These are phyloP conservation scores for Penicillium paradoxum DNA, from an alignment of 495 filamentous ascomycete species.

Conservation along the genomic window DNA sequence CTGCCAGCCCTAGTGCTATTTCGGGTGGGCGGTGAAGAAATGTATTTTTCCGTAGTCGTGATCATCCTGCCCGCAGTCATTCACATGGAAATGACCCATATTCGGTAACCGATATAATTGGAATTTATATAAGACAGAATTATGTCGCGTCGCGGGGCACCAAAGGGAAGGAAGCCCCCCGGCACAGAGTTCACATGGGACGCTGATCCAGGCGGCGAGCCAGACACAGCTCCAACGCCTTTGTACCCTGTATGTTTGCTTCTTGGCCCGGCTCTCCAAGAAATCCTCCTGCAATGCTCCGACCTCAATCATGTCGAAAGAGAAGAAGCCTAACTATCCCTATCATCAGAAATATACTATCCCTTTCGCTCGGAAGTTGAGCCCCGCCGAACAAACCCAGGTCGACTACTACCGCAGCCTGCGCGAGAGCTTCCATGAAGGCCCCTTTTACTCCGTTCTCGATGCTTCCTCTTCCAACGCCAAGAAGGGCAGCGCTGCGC, in stretches of 20 bases:
- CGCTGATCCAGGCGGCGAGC: constrained; percentile 33
- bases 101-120: not conserved
- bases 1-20: constrained; percentile 5
- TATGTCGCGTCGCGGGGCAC: constrained; percentile 41
- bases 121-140: not conserved
- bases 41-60: constrained; percentile 6
- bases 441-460: constrained; percentile 54
- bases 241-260: constrained; percentile 36
- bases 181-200: constrained; percentile 43
- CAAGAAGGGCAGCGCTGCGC: constrained; percentile 35
- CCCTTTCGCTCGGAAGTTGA: constrained; percentile 31
- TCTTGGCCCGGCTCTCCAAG: constrained; percentile 1
- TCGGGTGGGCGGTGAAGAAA: constrained; percentile 8
- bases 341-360: constrained; percentile 34
- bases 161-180: constrained; percentile 36
- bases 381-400: constrained; percentile 29
- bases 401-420: constrained; percentile 45
- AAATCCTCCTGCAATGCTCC: not conserved
- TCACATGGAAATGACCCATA: not conserved
- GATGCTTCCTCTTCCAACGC: constrained; percentile 40
- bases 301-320: not conserved
- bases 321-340: not conserved
- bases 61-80: not conserved
- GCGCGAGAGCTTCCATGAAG: constrained; percentile 51
- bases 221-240: constrained; percentile 41